Evolutionary conservation across 2,329 filamentous ascomycete species (phyloP).

Genomic region (Fusarium sp.): DNA sequence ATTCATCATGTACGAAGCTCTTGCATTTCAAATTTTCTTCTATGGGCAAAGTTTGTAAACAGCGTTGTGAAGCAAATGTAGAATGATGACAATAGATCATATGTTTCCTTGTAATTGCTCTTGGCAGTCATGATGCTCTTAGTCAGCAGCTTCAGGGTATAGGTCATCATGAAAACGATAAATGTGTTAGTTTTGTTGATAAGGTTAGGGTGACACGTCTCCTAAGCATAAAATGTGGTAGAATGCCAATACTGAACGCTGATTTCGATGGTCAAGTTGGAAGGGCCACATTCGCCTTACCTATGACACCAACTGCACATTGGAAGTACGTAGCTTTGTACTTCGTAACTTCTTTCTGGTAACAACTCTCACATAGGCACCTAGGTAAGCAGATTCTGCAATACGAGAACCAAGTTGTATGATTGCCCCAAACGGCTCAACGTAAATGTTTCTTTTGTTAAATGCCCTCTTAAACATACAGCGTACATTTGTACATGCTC

Average conservation of each 20-base stretch:
- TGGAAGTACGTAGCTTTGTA: background rate
- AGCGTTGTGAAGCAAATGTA: background rate
- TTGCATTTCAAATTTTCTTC: background rate
- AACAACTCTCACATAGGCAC: background rate
- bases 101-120: slow-evolving; percentile 7
- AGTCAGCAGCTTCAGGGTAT: slow-evolving; percentile 29
- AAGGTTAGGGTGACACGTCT: background rate
- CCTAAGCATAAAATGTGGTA: background rate
- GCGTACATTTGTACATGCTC: slow-evolving; percentile 43
- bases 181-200: background rate
- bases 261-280: background rate
- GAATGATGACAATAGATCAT: slow-evolving; percentile 8
- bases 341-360: background rate
- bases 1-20: slow-evolving; percentile 2
- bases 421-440: slow-evolving; percentile 16
- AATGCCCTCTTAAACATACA: slow-evolving; percentile 41
- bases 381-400: background rate
- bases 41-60: background rate
- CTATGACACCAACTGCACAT: no score
- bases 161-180: slow-evolving; percentile 9
- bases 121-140: slow-evolving; percentile 32
- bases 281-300: no score
- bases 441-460: slow-evolving; percentile 37
- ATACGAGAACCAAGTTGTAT: background rate
- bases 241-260: background rate